Evolutionary conservation across 257 asterid species (phyloP).

Genomic region (Datura wrightii): DNA sequence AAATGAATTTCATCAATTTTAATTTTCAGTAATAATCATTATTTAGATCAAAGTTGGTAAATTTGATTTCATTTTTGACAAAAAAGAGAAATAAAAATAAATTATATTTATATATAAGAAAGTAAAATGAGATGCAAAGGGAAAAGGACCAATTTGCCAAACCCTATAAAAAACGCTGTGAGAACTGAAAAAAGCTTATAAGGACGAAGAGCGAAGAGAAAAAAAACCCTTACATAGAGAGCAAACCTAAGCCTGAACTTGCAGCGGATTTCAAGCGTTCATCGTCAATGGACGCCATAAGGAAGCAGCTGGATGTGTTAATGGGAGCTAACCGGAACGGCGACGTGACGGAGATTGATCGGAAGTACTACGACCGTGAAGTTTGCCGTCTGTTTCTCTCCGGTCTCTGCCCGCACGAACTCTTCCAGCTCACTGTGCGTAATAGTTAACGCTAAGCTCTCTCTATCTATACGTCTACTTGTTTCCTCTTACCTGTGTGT

Average conservation of each 20-base stretch:
- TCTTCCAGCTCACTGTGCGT: slow-evolving; percentile 86
- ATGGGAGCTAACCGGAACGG: slow-evolving; percentile 97
- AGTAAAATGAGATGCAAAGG: not conserved
- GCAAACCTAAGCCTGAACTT: not conserved
- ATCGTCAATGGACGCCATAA: slow-evolving; percentile 72
- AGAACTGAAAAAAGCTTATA: not conserved
- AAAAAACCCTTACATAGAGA: not conserved
- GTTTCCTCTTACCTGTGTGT: not conserved
- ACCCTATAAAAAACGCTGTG: slow-evolving; percentile 13
- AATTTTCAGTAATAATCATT: not conserved
- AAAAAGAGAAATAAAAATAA: not conserved
- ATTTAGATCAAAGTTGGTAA: not conserved
- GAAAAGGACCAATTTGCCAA: not conserved
- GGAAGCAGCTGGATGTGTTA: slow-evolving; percentile 90
- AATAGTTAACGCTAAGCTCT: not conserved
- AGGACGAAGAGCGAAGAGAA: not conserved
- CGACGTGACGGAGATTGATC: slow-evolving; percentile 76
- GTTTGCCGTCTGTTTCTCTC: slow-evolving; percentile 93
- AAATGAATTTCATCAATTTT: too few species aligned
- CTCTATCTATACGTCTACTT: not conserved
- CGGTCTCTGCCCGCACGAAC: slow-evolving; percentile 95
- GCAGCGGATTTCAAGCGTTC: slow-evolving; percentile 8
- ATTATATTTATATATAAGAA: too few species aligned
- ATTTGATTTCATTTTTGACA: not conserved
- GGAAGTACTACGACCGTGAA: slow-evolving; percentile 90